Base-by-base conservation (phyloP, 2,329 filamentous ascomycete genomes). In the Myotisia sp. region DNA sequence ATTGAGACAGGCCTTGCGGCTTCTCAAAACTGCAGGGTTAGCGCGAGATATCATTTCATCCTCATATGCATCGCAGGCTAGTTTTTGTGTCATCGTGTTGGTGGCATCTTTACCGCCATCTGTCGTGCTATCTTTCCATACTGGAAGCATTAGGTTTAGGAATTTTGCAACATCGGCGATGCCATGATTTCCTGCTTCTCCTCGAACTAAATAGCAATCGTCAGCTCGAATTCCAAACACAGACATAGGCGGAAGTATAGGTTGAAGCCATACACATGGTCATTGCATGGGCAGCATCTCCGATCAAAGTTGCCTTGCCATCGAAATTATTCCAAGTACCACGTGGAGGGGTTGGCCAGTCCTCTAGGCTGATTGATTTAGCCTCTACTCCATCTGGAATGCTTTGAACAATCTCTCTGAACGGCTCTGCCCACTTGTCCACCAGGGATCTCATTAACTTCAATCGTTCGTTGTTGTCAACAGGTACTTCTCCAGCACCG, bases 251-350 rank as follows among this genome's bases (percentile, higher is more conserved):
- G 14, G n/a, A 17, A 32, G 9, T 16, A 9, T 10, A 22, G 10
- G 5, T 16, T 3, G 24, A 26, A 10, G 12, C 54, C 67, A 50
- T 59, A 73, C 67, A 73, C 69, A 73, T 73, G 0, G 65, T 64
- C 69, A 74, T 74, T 0, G 65, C 59, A 47, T 74, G 70, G 3
- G 70, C 56, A 0, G 70, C 63, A 47, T 74, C 70, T 0, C 70
- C 70, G 37, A 70, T 56, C 1, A 74, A 42, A 0, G 65, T 58
- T 0, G 59, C 62, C 2, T 56, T 54, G 0, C 63, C 64, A 5
- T 49, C 46, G 8, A 44, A 47, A 30, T 48, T 51, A 1, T 55
- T 52, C 28, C 55, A 59, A 4, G 59, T 37, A 1, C 48, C 51
- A 3, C 42, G 45, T 1, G 55, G 51, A n/a, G 40, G 44, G 1